Evolutionary conservation across 2,329 filamentous ascomycete species (phyloP), one percentile per base, ranked within the genome.

Genomic region (Passalora sequoiae): DNA sequence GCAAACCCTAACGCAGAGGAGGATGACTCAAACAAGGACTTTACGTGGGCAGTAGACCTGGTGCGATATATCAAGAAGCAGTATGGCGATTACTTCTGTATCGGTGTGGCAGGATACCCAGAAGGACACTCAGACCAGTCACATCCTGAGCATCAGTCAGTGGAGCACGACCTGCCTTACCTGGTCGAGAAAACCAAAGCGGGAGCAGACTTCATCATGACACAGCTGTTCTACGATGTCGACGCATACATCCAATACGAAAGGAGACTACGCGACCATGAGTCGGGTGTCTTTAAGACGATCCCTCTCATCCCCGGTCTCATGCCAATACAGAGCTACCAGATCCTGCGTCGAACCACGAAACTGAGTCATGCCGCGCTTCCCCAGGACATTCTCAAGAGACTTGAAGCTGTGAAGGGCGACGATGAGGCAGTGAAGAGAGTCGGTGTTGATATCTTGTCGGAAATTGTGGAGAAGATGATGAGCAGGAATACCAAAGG

Each of bases 191-290:
- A 98, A 74, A 84, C 84, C 1, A 75, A 83, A 56, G 92, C 92
- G 3, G 92, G 92, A 1, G 92, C 89, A 38, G 89, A 97, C 68
- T 98, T 98, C 62, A 85, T 98, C 67, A 95, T 98, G 87, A 97
- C 92, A 1, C 92, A 98, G 66, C 75, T 98, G 6, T 97, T 96
- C 67, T 98, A 95, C 66, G 89, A 97, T 61, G 77, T 89, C 17
- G 75, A 85, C 3, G 86, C 86, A 13, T 98, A 94, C 62, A 77
- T 82, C 43, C 72, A 72, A 24, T 97, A 94, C 60, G 91, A 97
- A 69, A 76, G 71, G 52, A 78, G 75, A 38, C 66, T 98, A 54
- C 75, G 89, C 47, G 78, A 83, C 40, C 88, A 98, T 60, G 80
- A 86, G 36, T 94, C 86, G 59, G 88, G 88, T 3, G 76, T 78